A percentile compares a stretch with the other conserved stretches of the same genome.
phyloP scores from a whole-genome alignment of 345 rosid species.

The Rhizophora apiculata region DNA sequence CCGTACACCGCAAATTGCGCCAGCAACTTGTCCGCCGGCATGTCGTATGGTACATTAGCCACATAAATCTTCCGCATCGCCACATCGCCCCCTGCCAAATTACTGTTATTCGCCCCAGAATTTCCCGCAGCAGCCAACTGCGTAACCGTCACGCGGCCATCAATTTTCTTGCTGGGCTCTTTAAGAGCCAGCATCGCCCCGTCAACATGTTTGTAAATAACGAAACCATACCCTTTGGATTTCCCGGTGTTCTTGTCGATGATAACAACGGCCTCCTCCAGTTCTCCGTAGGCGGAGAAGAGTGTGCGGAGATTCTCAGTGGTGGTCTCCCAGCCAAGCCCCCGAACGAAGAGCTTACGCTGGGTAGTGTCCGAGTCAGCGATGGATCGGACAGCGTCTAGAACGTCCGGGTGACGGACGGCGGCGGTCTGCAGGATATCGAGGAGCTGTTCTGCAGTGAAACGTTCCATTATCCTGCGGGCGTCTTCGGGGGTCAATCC shows the following conservation, averaged over 20 bases:
- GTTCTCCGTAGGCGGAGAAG: conserved; percentile 65
- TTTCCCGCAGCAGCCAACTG: conserved; percentile 75
- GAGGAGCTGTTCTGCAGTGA: conserved; percentile 51
- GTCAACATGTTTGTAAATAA: conserved; percentile 60
- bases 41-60: conserved; percentile 50
- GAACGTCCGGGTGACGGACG: conserved; percentile 48
- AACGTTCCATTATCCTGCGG: not conserved
- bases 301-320: conserved; percentile 57
- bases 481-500: not conserved
- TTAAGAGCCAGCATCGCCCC: conserved; percentile 68
- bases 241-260: conserved; percentile 70
- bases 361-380: conserved; percentile 67
- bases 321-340: conserved; percentile 85
- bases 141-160: conserved; percentile 68
- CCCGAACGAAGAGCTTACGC: conserved; percentile 81
- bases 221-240: conserved; percentile 82
- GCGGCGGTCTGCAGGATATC: conserved; percentile 56
- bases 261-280: conserved; percentile 59
- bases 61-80: conserved; percentile 79
- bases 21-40: too few species aligned
- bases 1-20: too few species aligned
- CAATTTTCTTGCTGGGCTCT: conserved; percentile 85
- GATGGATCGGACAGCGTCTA: conserved; percentile 45
- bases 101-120: conserved; percentile 8
- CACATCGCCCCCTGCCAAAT: conserved; percentile 45